phyloP scores from a whole-genome alignment of 2,329 filamentous ascomycete genomes.

The Delphinella strobiligena region DNA sequence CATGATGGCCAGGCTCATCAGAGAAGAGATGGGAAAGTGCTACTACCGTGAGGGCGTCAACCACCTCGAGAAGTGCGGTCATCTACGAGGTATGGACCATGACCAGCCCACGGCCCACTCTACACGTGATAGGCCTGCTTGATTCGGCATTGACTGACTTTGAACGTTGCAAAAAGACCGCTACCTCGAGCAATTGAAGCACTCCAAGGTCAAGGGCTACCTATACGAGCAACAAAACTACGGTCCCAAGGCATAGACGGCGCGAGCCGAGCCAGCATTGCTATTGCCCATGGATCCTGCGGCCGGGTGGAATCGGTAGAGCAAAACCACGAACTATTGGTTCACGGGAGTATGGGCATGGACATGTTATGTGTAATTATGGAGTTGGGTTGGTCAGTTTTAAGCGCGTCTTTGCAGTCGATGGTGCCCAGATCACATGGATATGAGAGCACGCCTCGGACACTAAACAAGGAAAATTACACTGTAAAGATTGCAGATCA shows the following conservation, averaged over 20 bases:
- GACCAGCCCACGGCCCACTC: too few species aligned
- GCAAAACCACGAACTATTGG: too few species aligned
- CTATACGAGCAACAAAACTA: conserved; percentile 73
- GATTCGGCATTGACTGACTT: background rate
- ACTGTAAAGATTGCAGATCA: too few species aligned
- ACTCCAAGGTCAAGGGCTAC: conserved; percentile 66
- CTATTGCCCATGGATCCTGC: too few species aligned
- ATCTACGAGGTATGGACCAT: conserved; percentile 61
- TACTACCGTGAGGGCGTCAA: conserved; percentile 77
- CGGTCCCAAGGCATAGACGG: conserved; percentile 34
- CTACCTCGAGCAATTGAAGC: conserved; percentile 66
- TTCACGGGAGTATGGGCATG: too few species aligned
- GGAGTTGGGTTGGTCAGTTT: background rate
- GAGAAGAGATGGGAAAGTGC: conserved; percentile 76
- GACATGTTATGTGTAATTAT: background rate
- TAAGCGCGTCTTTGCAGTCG: too few species aligned
- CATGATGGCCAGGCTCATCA: conserved; percentile 77
- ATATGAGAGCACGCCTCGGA: too few species aligned
- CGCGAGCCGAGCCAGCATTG: too few species aligned
- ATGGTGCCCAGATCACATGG: too few species aligned
- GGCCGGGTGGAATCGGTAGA: too few species aligned
- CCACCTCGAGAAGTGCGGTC: conserved; percentile 77
- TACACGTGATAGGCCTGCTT: background rate
- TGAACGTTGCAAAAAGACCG: conserved; percentile 43
- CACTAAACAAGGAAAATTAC: too few species aligned